phyloP scores from a whole-genome alignment of 2,329 filamentous ascomycete genomes.

The Echinosphaeria canescens region DNA sequence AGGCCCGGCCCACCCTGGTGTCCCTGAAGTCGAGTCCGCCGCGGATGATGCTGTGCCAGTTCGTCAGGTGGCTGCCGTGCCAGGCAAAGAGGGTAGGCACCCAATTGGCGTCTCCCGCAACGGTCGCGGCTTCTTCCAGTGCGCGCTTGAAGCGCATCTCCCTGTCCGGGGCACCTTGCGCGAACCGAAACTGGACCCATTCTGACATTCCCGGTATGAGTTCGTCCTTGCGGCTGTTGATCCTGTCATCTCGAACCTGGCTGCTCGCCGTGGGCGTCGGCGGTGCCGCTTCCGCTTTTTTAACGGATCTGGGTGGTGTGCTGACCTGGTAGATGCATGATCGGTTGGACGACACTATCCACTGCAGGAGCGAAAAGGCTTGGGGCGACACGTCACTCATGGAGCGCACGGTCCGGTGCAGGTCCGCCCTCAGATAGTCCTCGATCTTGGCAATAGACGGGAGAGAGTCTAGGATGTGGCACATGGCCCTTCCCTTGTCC shows the following conservation, averaged over 20 bases:
- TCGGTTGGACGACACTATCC: slow-evolving; percentile 79
- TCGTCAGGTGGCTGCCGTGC: slow-evolving; percentile 57
- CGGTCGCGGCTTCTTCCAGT: slow-evolving; percentile 21
- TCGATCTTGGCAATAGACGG: slow-evolving; percentile 39
- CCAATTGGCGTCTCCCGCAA: no score
- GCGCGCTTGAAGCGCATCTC: slow-evolving; percentile 52
- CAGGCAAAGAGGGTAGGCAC: slow-evolving; percentile 65
- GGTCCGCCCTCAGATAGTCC: slow-evolving; percentile 17
- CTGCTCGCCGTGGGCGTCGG: background rate
- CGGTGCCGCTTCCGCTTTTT: background rate
- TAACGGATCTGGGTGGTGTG: no score
- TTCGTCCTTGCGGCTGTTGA: slow-evolving; percentile 16
- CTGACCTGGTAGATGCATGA: slow-evolving; percentile 70
- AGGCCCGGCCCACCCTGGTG: slow-evolving; percentile 42
- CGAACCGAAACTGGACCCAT: slow-evolving; percentile 70
- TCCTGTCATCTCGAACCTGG: no score
- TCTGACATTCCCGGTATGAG: slow-evolving; percentile 38
- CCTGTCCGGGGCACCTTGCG: slow-evolving; percentile 75
- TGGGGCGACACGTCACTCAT: slow-evolving; percentile 37
- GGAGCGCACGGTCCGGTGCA: slow-evolving; percentile 16
- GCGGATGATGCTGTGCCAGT: slow-evolving; percentile 84
- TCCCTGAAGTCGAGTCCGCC: slow-evolving; percentile 56
- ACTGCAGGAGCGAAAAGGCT: slow-evolving; percentile 48
- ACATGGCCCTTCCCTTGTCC: slow-evolving; percentile 26
- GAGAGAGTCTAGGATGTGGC: slow-evolving; percentile 30